These are phyloP conservation scores for Delitschia confertaspora DNA, from an alignment of 495 filamentous ascomycete genomes.

Conservation along the genomic window DNA sequence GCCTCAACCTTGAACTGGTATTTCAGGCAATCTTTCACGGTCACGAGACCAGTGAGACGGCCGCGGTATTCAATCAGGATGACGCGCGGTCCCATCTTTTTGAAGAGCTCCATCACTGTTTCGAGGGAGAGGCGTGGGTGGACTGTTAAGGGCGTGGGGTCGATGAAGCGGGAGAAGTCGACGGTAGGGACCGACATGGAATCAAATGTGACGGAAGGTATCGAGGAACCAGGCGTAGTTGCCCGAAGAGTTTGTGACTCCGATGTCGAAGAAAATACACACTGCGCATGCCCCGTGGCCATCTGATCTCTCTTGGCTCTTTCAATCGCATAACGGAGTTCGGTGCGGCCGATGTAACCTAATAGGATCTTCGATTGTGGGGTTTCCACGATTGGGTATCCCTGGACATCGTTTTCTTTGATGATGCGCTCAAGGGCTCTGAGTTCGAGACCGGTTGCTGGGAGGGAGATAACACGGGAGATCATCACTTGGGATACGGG, in stretches of 20 bases:
- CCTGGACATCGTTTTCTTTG: constrained; percentile 77
- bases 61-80: constrained; percentile 89
- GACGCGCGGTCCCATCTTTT: constrained; percentile 92
- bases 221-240: constrained; percentile 33
- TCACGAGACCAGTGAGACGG: constrained; percentile 73
- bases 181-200: constrained; percentile 54
- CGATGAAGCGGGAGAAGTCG: constrained; percentile 82
- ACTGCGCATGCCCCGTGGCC: constrained; percentile 59
- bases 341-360: constrained; percentile 92
- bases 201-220: constrained; percentile 55
- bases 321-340: constrained; percentile 87
- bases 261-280: constrained; percentile 65
- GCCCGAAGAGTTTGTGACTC: too few species aligned
- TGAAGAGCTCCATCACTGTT: constrained; percentile 98
- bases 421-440: constrained; percentile 66
- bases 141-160: constrained; percentile 81
- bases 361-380: constrained; percentile 59
- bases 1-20: constrained; percentile 97
- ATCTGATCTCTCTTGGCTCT: constrained; percentile 67
- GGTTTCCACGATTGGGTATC: constrained; percentile 87
- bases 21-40: constrained; percentile 94
- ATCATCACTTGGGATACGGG: constrained; percentile 93
- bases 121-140: constrained; percentile 89
- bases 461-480: constrained; percentile 62
- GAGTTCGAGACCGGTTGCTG: constrained; percentile 65